These are phyloP conservation scores for Mortierella hygrophila DNA, from an alignment of 192 early-diverging fungal genomes.

Conservation along the genomic window DNA sequence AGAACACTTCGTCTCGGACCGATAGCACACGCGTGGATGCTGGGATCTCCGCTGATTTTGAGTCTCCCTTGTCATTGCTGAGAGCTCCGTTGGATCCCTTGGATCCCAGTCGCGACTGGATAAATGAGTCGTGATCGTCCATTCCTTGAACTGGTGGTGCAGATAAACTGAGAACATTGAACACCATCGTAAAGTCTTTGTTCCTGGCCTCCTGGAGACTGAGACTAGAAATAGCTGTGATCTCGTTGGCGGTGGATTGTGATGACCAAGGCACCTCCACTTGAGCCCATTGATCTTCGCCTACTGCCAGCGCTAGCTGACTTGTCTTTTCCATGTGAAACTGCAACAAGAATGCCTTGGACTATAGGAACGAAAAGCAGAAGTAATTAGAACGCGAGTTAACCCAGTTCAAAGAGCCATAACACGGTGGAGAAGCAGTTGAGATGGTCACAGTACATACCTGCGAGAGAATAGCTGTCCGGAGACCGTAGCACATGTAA, in stretches of 20 bases:
- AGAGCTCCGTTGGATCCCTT: conserved; percentile 22
- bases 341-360: conserved; percentile 90
- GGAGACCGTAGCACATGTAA: conserved; percentile 91
- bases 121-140: conserved; percentile 25
- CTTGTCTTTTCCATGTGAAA: conserved; percentile 95
- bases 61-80: conserved; percentile 26
- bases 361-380: conserved; percentile 56
- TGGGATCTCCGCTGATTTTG: conserved; percentile 20
- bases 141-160: conserved; percentile 28
- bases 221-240: conserved; percentile 66
- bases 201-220: conserved; percentile 59
- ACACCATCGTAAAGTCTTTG: conserved; percentile 50
- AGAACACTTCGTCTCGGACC: conserved; percentile 82
- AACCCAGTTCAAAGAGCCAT: neutral
- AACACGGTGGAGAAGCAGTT: neutral
- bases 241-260: conserved; percentile 84
- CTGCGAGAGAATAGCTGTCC: conserved; percentile 90
- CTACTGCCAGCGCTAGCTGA: conserved; percentile 88
- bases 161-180: conserved; percentile 38
- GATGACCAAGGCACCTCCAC: conserved; percentile 95
- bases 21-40: conserved; percentile 74
- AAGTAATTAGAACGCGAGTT: neutral
- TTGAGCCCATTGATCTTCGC: conserved; percentile 97
- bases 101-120: neutral
- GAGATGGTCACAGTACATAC: conserved; percentile 28